Evolutionary conservation across 768 basidiomycete genomes (phyloP), one percentile per base, ranked within the genome.

Genomic region (Atractiella rhizophila): DNA sequence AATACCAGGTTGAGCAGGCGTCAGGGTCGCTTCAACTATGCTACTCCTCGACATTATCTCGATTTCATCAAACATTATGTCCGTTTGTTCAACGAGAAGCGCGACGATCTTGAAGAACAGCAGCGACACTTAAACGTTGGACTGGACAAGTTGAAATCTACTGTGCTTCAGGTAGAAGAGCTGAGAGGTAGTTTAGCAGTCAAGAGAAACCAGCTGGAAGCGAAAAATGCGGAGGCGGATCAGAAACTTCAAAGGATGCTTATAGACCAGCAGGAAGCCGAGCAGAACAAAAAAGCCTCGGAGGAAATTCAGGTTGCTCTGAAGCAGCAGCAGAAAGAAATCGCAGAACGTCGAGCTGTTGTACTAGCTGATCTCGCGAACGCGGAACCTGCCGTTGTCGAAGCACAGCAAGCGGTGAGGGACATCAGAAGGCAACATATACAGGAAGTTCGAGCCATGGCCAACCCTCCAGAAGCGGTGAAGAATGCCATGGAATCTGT

Each of bases 11-110:
- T 96, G 45, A 81, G 79, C 51, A 74, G 82, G 23, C 69, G 82
- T 36, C 83, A 85, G 62, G 88, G 86, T n/a, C 73, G 82, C 28
- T 80, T 83, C 58, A 86, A 91, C 57, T 81, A 91, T 57, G 81
- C 86, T 10, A 98, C 91, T 2, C 91, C 91, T 0, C 72, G 91
- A 11, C 91, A 98, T 59, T 98, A 94, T 59, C 68, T 98, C 42
- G 91, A 98, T 53, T 98, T 98, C 57, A 88, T 98, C 62, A 80
- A 86, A 49, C 91, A 98, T 51, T 98, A 91, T 54, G 88, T 96
- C 27, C 70, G 76, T 15, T 68, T 98, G 23, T 83, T 83, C 57
- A 80, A 73, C 37, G 88, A 96, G 60, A 98, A 96, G 60, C 76
- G 82, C 11, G 86, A 91, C 48, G 86, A 94, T 54, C 66, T 98